Conservation (phyloP, 441 rosid genomes). For the Erodium trifolium region DNA sequence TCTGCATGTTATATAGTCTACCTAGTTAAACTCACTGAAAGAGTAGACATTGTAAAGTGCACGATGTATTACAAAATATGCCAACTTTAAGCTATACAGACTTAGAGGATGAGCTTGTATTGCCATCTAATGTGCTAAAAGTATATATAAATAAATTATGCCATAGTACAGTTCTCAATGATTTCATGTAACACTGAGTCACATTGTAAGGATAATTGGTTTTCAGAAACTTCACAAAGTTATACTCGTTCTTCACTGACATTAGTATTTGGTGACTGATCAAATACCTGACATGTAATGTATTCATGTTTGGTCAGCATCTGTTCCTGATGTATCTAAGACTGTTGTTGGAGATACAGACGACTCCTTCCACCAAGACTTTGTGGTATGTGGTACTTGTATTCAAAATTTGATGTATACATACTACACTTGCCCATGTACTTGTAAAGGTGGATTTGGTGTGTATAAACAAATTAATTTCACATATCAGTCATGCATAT, state of each 20-base stretch:
- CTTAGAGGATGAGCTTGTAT: background rate
- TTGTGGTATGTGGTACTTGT: constrained; percentile 32
- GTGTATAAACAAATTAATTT: background rate
- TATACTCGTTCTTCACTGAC: background rate
- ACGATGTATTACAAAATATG: background rate
- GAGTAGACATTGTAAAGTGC: background rate
- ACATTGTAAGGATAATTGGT: background rate
- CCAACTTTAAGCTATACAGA: background rate
- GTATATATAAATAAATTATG: background rate
- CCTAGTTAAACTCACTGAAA: background rate
- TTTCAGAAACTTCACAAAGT: background rate
- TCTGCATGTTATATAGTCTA: background rate
- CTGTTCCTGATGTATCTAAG: constrained; percentile 27
- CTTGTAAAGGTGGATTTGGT: background rate
- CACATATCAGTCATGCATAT: background rate
- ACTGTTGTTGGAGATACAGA: constrained; percentile 35
- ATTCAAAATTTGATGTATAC: background rate
- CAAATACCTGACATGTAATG: constrained; percentile 3
- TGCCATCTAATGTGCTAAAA: constrained; percentile 5
- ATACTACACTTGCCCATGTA: background rate
- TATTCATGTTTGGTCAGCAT: constrained; percentile 30
- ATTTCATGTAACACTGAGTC: background rate
- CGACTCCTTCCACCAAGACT: constrained; percentile 40
- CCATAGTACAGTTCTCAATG: constrained; percentile 1
- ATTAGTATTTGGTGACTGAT: background rate